Evolutionary conservation across 1,284 basidiomycete species (phyloP).

Genomic region (Ganoderma resinaceum): DNA sequence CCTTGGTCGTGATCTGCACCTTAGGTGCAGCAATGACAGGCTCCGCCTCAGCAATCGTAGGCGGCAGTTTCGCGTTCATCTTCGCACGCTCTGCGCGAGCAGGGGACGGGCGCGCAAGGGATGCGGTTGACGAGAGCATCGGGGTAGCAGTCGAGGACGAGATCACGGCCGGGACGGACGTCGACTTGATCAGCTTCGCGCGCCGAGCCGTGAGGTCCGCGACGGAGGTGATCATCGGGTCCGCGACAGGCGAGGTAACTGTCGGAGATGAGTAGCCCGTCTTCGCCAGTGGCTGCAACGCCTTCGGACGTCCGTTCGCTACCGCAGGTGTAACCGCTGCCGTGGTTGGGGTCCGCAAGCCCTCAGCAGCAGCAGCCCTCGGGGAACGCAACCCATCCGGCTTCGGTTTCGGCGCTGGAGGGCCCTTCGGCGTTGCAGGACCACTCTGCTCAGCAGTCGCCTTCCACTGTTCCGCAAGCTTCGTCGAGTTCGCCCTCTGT

Average conservation of each 20-base stretch:
- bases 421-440: neutral
- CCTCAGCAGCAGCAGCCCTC: neutral
- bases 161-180: constrained; percentile 68
- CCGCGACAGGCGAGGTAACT: constrained; percentile 19
- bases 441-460: constrained; percentile 4
- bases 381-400: constrained; percentile 6
- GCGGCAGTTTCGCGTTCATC: constrained; percentile 36
- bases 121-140: constrained; percentile 74
- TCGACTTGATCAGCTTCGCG: constrained; percentile 53
- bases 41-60: constrained; percentile 43
- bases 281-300: constrained; percentile 22
- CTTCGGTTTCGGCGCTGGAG: constrained; percentile 21
- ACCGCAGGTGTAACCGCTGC: neutral
- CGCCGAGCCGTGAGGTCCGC: constrained; percentile 39
- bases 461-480: constrained; percentile 23
- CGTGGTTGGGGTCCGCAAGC: neutral
- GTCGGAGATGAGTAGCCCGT: constrained; percentile 19
- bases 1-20: neutral
- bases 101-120: constrained; percentile 60
- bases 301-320: constrained; percentile 17
- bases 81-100: constrained; percentile 31
- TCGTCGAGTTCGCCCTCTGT: constrained; percentile 11
- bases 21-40: constrained; percentile 13
- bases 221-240: constrained; percentile 19
- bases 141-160: constrained; percentile 76